Conservation (phyloP, 495 filamentous ascomycete species). For the Tetracladium marchalianum region DNA sequence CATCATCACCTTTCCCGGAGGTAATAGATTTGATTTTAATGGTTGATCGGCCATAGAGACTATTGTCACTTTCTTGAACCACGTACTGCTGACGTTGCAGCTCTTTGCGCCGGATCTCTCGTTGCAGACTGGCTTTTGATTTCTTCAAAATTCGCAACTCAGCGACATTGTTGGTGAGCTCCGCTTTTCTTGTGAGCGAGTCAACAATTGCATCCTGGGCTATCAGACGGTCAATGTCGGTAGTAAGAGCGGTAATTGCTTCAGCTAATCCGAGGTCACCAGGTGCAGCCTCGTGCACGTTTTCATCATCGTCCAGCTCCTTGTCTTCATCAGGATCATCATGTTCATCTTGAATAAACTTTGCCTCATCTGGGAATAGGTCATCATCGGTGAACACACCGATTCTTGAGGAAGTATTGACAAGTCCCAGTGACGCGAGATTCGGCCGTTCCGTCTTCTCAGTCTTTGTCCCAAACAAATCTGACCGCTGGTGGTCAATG, state of each 20-base stretch:
- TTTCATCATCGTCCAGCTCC: slow-evolving; percentile 57
- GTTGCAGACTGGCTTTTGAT: slow-evolving; percentile 82
- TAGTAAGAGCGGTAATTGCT: slow-evolving; percentile 73
- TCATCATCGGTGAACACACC: slow-evolving; percentile 91
- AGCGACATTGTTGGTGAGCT: slow-evolving; percentile 91
- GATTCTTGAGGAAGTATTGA: slow-evolving; percentile 67
- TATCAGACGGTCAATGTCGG: slow-evolving; percentile 80
- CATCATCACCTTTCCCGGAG: slow-evolving; percentile 84
- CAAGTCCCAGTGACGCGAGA: slow-evolving; percentile 81
- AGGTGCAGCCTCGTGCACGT: slow-evolving; percentile 88
- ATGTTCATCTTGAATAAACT: slow-evolving; percentile 75
- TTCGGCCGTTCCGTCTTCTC: slow-evolving; percentile 56
- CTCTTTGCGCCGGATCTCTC: slow-evolving; percentile 89
- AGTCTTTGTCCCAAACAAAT: slow-evolving; percentile 39
- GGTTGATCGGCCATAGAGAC: slow-evolving; percentile 82
- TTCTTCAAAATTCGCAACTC: slow-evolving; percentile 90
- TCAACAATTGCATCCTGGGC: slow-evolving; percentile 88
- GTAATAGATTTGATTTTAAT: slow-evolving; percentile 86
- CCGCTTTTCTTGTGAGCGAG: slow-evolving; percentile 84
- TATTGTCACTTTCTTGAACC: slow-evolving; percentile 96
- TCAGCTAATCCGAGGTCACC: slow-evolving; percentile 91
- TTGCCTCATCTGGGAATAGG: slow-evolving; percentile 84
- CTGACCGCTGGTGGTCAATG: slow-evolving; percentile 38
- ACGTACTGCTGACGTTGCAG: slow-evolving; percentile 95
- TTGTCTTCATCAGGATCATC: slow-evolving; percentile 60